Evolutionary conservation across 78 protist species (phyloP).

Genomic region (slime mould (Dictyostelium discoideum)): dicty_2.7 NC_007088.5:4679001-4679500

Average conservation of each 20-base stretch:
- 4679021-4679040: constrained; percentile 20
- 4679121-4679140: background rate
- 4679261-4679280: background rate
- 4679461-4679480: background rate
- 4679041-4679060: background rate
- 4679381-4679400: background rate
- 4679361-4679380: background rate
- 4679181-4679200: background rate
- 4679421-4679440: background rate
- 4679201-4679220: constrained; percentile 1
- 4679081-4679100: background rate
- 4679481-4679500: constrained; percentile 22
- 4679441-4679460: background rate
- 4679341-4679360: background rate
- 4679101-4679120: constrained; percentile 5
- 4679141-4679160: background rate
- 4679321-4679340: background rate
- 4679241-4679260: background rate
- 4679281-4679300: background rate
- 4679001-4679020: constrained; percentile 34
- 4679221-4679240: background rate
- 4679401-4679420: background rate
- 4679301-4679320: background rate
- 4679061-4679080: background rate
- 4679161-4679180: background rate